Base-by-base conservation (phyloP, 225 moss, liverwort and hornwort species). In the Ulota crispa region DNA sequence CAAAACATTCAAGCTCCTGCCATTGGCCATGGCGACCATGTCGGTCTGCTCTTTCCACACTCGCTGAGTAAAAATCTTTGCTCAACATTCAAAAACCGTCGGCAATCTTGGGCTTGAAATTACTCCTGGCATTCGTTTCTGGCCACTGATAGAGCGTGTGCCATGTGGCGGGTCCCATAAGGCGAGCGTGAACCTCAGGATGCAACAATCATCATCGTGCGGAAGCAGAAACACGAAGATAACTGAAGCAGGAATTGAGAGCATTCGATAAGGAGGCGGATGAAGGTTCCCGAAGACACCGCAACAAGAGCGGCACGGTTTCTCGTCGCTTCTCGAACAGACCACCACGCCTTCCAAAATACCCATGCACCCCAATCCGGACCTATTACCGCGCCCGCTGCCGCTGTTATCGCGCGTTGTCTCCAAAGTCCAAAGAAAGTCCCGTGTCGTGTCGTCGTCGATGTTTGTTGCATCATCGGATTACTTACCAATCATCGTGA, bases 321-420 rank as follows among this genome's bases (percentile, higher is more conserved):
- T 71, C 68, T 77, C 79, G 69, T 2, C 36, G 36, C 24, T 62
- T 62, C 65, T 70, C 31, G 75, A 45, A 55, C 13, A 36, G 31
- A 50, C 36, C 54, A 50, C 36, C 54, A 55, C 34, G 75, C 84
- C 67, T 53, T 15, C 15, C 24, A 39, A 55, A 42, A 9, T 32
- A 34, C 54, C 18, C 50, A 77, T 47, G 26, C 80, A 84, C 70
- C 84, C 84, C 72, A 70, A 76, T 85, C 82, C 72, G 20, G 64
- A 82, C 87, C 87, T 65, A 79, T 79, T 28, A 54, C 82, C 85
- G 87, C 28, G 86, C n/a, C 63, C 19, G 63, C 27, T 63, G 28
- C 31, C 15, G 31, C 10, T 70, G 28, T 21, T 47, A 4, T 4
- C 39, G 20, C 67, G 54, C 32, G 60, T 80, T 76, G 8, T 64